phyloP scores from a whole-genome alignment of 2,329 filamentous ascomycete species.

The Plectosphaerella sp. region DNA sequence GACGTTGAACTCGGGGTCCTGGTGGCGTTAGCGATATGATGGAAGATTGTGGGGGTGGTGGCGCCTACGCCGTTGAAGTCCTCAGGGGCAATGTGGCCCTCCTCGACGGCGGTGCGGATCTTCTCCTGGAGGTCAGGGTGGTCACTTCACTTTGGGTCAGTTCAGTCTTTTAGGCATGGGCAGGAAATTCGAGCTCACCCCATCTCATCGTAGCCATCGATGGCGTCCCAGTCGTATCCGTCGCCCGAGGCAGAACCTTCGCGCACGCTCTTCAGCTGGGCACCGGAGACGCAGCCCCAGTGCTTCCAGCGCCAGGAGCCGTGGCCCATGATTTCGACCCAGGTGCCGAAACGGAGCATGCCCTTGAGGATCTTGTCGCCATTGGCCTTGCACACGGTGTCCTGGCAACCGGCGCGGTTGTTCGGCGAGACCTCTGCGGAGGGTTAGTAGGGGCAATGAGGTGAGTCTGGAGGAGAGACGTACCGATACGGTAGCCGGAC shows the following conservation, averaged over 20 bases:
- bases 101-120: constrained; percentile 63
- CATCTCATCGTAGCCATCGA: constrained; percentile 82
- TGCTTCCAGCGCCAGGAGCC: constrained; percentile 76
- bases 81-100: constrained; percentile 77
- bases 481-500: constrained; percentile 44
- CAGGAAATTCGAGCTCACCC: constrained; percentile 28
- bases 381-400: constrained; percentile 66
- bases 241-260: constrained; percentile 46
- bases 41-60: not conserved
- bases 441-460: constrained; percentile 4
- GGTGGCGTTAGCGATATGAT: constrained; percentile 1
- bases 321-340: constrained; percentile 59
- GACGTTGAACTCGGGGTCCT: constrained; percentile 73
- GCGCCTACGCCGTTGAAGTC: constrained; percentile 82
- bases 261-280: constrained; percentile 63
- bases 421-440: constrained; percentile 64
- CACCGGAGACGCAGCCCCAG: constrained; percentile 88
- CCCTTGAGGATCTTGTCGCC: constrained; percentile 72
- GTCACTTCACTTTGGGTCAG: constrained; percentile 21
- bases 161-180: too few relatives aligned
- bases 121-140: constrained; percentile 66
- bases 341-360: constrained; percentile 71
- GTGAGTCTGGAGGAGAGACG: constrained; percentile 12
- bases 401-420: constrained; percentile 70
- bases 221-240: constrained; percentile 53